phyloP scores from a whole-genome alignment of 352 stramenopile genomes.

The Globisporangium lucens region DNA sequence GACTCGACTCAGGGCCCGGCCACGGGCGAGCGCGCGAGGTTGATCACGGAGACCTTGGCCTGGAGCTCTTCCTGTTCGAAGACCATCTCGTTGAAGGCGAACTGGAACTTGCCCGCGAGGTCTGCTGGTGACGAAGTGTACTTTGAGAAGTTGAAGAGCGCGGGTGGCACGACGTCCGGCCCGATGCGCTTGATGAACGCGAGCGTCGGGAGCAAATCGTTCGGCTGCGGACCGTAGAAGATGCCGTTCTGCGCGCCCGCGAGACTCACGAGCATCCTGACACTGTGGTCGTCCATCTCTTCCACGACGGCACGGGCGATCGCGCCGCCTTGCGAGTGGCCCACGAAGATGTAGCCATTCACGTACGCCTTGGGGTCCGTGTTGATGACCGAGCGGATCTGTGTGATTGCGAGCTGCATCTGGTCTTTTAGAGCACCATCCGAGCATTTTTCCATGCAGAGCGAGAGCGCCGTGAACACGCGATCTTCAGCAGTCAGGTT shows the following conservation, averaged over 20 bases:
- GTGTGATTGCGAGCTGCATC: slow-evolving; percentile 37
- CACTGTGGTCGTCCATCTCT: slow-evolving; percentile 55
- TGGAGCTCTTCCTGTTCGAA: slow-evolving; percentile 28
- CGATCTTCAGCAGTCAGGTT: slow-evolving; percentile 31
- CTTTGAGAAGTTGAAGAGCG: slow-evolving; percentile 32
- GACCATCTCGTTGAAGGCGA: slow-evolving; percentile 31
- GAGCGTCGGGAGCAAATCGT: slow-evolving; percentile 28
- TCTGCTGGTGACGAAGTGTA: slow-evolving; percentile 16
- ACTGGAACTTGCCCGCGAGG: slow-evolving; percentile 30
- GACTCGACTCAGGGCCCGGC: slow-evolving; percentile 22
- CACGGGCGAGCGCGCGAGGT: slow-evolving; percentile 33
- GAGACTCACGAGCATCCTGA: slow-evolving; percentile 41
- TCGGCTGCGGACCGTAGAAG: slow-evolving; percentile 44
- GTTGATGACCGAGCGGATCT: slow-evolving; percentile 35
- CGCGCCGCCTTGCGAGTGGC: slow-evolving; percentile 40
- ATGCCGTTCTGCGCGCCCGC: slow-evolving; percentile 45
- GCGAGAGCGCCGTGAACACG: slow-evolving; percentile 35
- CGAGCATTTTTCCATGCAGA: slow-evolving; percentile 40
- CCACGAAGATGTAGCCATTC: slow-evolving; percentile 47
- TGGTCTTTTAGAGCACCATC: slow-evolving; percentile 30
- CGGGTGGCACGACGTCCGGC: slow-evolving; percentile 21
- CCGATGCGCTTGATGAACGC: slow-evolving; percentile 34
- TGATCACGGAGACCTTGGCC: slow-evolving; percentile 34
- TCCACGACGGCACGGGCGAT: slow-evolving; percentile 45
- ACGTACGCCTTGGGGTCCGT: slow-evolving; percentile 30